Evolutionary conservation across 2,329 filamentous ascomycete genomes (phyloP), one percentile per base, ranked within the genome.

Genomic region (Hypoxylon sp.): DNA sequence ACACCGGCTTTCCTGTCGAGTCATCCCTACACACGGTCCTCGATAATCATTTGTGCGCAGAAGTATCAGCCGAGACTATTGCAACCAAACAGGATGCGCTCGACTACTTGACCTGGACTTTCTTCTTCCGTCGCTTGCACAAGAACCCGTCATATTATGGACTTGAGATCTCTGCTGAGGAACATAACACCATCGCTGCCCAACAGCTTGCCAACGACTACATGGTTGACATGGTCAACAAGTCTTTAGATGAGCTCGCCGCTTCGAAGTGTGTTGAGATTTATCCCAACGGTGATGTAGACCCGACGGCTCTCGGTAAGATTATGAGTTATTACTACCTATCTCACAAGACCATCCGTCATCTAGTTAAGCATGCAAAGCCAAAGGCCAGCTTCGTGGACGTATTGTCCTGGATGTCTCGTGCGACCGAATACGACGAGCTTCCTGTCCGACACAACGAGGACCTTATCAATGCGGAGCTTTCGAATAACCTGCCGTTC

Each of bases 321-420:
- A 98, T 99, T 75, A 97, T 98, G 93, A 97, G 92, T 78, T 99
- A 98, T 84, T 99, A 99, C 84, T 99, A 99, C 76, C 89, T 96
- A 49, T 96, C 94, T 0, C 96, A 99, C 81, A 92, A 92, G 79
- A 99, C 96, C 0, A 93, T 99, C 73, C 92, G 96, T 1, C 90
- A 93, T 73, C 86, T 99, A 5, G 88, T 92, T 68, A 85, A 87
- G 48, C 86, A 95, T 70, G 92, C 91, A 22, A 95, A 92, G 73
- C 86, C 89, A 0, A 81, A 89, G 16, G 93, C 92, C 1, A 88
- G 85, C 0, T 96, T 99, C 76, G 85, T 90, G 9, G 92, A 98
- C 70, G 93, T 89, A 0, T 83, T 99, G 0, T 89, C 90, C 3
- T 98, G 94, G 95, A 96, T 99, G 89, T 95, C 91, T 67, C 88